phyloP scores from a whole-genome alignment of 345 rosid genomes.

The Salix dunnii region DNA sequence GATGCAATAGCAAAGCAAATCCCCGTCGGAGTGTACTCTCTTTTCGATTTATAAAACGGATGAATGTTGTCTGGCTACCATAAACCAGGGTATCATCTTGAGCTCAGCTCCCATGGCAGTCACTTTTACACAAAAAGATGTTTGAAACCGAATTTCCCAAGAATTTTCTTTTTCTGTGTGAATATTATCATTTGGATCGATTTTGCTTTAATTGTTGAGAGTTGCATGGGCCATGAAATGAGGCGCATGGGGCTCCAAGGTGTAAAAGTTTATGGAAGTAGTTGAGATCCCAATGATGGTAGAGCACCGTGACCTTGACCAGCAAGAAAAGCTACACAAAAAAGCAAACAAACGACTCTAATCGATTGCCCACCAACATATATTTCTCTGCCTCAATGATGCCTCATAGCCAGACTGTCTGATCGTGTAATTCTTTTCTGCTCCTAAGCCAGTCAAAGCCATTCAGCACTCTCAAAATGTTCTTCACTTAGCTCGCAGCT shows the following conservation, averaged over 20 bases:
- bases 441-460: slow-evolving; percentile 19
- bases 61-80: neutral
- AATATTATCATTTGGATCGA: neutral
- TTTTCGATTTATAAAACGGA: neutral
- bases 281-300: slow-evolving; percentile 42
- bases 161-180: neutral
- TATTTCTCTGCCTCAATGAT: slow-evolving; percentile 39
- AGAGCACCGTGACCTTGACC: slow-evolving; percentile 31
- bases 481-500: neutral
- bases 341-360: slow-evolving; percentile 1
- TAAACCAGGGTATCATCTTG: neutral
- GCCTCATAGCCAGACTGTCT: slow-evolving; percentile 26
- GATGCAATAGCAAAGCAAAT: neutral
- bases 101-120: neutral
- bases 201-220: neutral
- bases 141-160: too few relatives aligned
- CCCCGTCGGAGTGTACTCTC: neutral
- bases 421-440: neutral
- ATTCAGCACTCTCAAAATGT: slow-evolving; percentile 10
- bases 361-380: slow-evolving; percentile 31
- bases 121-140: neutral
- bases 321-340: slow-evolving; percentile 3
- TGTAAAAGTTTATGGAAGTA: slow-evolving; percentile 14
- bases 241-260: slow-evolving; percentile 4
- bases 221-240: neutral